Conservation (phyloP, 2,329 filamentous ascomycete genomes). For the Paraphaeosphaeria minitans region DNA sequence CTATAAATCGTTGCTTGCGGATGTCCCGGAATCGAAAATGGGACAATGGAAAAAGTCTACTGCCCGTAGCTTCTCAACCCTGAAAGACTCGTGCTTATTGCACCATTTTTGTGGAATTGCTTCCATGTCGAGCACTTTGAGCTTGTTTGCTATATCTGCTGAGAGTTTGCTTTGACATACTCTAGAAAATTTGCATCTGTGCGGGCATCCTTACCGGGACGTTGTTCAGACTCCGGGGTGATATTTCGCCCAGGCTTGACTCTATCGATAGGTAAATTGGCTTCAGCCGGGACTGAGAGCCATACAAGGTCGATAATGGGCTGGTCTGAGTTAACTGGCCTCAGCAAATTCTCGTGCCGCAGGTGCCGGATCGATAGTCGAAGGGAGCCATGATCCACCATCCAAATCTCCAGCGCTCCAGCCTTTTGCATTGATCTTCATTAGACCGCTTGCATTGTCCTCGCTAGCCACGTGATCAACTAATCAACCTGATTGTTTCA, state of each 20-base stretch:
- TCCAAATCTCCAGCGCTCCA: slow-evolving; percentile 22
- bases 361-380: slow-evolving; percentile 16
- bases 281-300: slow-evolving; percentile 40
- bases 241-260: slow-evolving; percentile 29
- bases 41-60: slow-evolving; percentile 45
- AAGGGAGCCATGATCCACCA: slow-evolving; percentile 20
- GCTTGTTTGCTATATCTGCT: slow-evolving; percentile 31
- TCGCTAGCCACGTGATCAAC: slow-evolving; percentile 19
- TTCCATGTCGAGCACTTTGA: slow-evolving; percentile 39
- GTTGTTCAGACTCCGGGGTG: slow-evolving; percentile 24
- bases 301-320: slow-evolving; percentile 45
- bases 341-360: slow-evolving; percentile 21
- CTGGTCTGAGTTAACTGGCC: slow-evolving; percentile 24
- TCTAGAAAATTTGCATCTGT: slow-evolving; percentile 35
- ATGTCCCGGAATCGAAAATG: slow-evolving; percentile 37
- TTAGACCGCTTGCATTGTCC: slow-evolving; percentile 22
- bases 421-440: slow-evolving; percentile 19
- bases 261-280: slow-evolving; percentile 37
- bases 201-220: slow-evolving; percentile 28
- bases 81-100: slow-evolving; percentile 42
- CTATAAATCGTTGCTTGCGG: slow-evolving; percentile 32
- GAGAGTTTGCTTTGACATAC: slow-evolving; percentile 20
- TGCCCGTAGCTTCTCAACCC: slow-evolving; percentile 39
- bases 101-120: slow-evolving; percentile 36
- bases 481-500: slow-evolving; percentile 20